Base-by-base conservation (phyloP, 2,329 filamentous ascomycete genomes). In the Chalaropsis ovoidea region DNA sequence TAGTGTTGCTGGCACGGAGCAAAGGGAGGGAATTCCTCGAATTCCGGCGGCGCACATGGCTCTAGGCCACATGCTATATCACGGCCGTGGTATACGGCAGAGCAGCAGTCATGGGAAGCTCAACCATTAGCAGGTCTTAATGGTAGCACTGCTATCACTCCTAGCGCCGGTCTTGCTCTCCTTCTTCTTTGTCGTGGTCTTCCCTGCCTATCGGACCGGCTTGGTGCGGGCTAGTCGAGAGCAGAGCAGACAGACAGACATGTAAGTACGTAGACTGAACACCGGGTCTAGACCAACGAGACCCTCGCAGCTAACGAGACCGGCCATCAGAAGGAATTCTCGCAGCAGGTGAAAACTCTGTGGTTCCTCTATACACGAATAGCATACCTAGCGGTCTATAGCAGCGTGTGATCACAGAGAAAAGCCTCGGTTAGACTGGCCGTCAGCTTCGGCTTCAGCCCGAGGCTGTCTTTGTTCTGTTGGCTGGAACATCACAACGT, bases 261-360 rank as follows among this genome's bases (percentile, higher is more conserved):
- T n/a, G 19, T 11, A 19, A 6, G 17, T 11, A 49, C 19, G 8
- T 22, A 49, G 6, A 47, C n/a, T 47, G 42, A 45, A 47, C n/a
- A n/a, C n/a, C n/a, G 45, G 22, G 45, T 17, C 45, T 47, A 47
- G 45, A 47, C 45, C 45, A 31, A 31, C 31, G 6, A 31, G 31
- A 31, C 31, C 31, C 31, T 31, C 31, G 6, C 31, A 31, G 31
- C 31, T 31, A 31, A 31, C 31, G 31, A 31, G 31, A 3, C 31
- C 31, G 31, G 2, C 31, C 31, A 31, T 4, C 19, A 49, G 47
- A 49, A 49, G 22, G n/a, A 22, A 22, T n/a, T n/a, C 47, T 49
- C 22, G 3, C 47, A 49, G 47, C 22, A 56, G 24, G 52, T 56
- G 52, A 56, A 56, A 56, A 56, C 52, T 56, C 52, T 56, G 52